These are phyloP conservation scores for Paramecium caudatum DNA, from an alignment of 73 alveolate genomes.

Conservation along the genomic window DNA sequence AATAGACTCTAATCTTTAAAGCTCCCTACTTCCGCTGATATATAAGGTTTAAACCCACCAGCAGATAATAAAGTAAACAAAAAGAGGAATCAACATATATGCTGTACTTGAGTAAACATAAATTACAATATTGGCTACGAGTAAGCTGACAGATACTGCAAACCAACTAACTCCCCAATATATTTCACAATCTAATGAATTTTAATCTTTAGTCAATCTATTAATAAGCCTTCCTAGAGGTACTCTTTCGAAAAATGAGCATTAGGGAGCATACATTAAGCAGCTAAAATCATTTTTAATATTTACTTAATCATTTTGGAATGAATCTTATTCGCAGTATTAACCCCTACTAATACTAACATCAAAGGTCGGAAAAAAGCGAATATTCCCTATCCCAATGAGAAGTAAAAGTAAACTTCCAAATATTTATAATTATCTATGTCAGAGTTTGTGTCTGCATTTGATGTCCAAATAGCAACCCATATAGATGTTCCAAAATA, in stretches of 20 bases:
- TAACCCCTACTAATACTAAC: background rate
- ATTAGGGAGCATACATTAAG: constrained; percentile 91
- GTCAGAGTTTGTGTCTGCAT: background rate
- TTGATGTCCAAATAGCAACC: constrained; percentile 67
- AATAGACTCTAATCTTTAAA: constrained; percentile 86
- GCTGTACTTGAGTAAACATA: constrained; percentile 70
- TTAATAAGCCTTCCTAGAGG: constrained; percentile 97
- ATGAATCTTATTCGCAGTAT: constrained; percentile 75
- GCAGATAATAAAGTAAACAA: constrained; percentile 51
- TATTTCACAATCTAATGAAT: constrained; percentile 74
- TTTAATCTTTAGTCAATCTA: constrained; percentile 92
- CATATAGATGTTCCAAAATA: constrained; percentile 63
- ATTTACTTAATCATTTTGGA: constrained; percentile 77
- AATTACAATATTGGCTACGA: constrained; percentile 25
- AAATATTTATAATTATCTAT: constrained; percentile 54
- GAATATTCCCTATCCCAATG: constrained; percentile 68
- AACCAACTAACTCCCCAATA: constrained; percentile 70
- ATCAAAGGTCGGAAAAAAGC: constrained; percentile 62
- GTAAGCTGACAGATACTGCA: background rate
- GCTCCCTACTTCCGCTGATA: constrained; percentile 87
- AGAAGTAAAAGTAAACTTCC: constrained; percentile 60
- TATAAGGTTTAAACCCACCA: constrained; percentile 78
- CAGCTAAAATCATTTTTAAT: background rate
- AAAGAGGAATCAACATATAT: constrained; percentile 60
- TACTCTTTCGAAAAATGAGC: constrained; percentile 94